Evolutionary conservation across 2,329 filamentous ascomycete genomes (phyloP), one percentile per base, ranked within the genome.

Genomic region (Ceratocystis cubensis): DNA sequence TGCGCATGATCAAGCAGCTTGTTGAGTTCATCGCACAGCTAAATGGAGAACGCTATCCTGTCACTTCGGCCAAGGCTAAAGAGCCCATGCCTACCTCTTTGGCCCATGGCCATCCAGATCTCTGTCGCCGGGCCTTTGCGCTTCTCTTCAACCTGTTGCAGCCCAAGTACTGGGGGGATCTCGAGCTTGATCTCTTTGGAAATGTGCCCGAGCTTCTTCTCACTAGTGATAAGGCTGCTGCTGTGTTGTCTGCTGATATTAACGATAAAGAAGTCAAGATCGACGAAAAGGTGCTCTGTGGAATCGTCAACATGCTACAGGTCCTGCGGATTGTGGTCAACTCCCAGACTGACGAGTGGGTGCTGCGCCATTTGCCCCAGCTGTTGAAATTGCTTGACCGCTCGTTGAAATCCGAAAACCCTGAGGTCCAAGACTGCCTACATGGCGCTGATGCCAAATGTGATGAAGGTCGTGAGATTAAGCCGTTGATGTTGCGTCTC

Each of bases 1-100:
- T 86, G 56, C 88, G 91, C 75, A 88, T 99, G 79, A 83, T 96
- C 61, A 96, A 96, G 75, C 99, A 97, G 73, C 82, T 99, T 41
- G 89, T 97, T 37, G 89, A 94, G 69, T 97, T 97, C 75, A 96
- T 97, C 71, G 92, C 91, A 1, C 88, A 91, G 63, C 81, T 96
- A 25, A 88, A 88, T 20, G 53, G 48, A 10, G 94, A 97, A 75
- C 85, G 92, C 44, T 96, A 89, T 73, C 86, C 86, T 22, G 83
- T 91, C 25, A 87, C 87, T 15, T 88, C 88, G 25, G 81, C 84
- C 15, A 88, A 86, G 71, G 80, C 84, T 53, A 83, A 84, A 62
- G 85, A 88, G 53, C 71, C 78, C 13, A 73, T 74, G 1, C 72
- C 72, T 61, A 74, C 76, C 53, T 77, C 78, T 28, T 78, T 78